Evolutionary conservation across 139 green algal genomes (phyloP).

Genomic region (Gonium pectorale): DNA sequence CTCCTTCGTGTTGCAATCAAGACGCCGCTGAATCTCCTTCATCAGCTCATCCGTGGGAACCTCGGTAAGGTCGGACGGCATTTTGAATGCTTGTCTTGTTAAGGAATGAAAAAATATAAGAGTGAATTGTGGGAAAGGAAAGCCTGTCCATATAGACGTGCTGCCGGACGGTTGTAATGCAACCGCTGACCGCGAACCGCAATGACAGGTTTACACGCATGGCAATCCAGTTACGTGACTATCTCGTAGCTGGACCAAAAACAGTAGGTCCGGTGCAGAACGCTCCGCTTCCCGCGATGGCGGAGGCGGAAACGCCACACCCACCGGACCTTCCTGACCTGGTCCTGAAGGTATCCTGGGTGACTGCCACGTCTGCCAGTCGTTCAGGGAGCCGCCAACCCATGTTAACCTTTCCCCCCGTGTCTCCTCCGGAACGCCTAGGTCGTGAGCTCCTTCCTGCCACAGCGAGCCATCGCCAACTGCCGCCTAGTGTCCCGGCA

Average conservation of each 20-base stretch:
- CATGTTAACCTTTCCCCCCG: neutral
- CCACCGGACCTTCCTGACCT: neutral
- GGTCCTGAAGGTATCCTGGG: neutral
- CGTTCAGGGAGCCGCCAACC: neutral
- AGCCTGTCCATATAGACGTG: neutral
- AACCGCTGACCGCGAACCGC: neutral
- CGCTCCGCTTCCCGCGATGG: too few relatives aligned
- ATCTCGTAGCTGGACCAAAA: neutral
- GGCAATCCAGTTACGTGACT: neutral
- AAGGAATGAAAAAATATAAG: neutral
- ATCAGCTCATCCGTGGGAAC: conserved; percentile 86
- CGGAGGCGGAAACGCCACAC: too few relatives aligned
- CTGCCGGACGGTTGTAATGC: neutral
- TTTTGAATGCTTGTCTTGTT: neutral
- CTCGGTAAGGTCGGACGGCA: conserved; percentile 78
- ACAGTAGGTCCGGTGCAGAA: neutral
- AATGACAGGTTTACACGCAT: neutral
- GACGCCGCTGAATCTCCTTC: conserved; percentile 86
- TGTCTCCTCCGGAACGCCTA: neutral
- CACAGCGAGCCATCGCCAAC: neutral
- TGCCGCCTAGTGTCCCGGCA: conserved; percentile 22
- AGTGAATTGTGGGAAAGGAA: neutral
- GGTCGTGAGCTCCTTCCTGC: conserved; percentile 4
- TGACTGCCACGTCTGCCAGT: neutral
- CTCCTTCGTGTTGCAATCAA: conserved; percentile 95